Evolutionary conservation across 2,329 filamentous ascomycete species (phyloP).

Genomic region (Colletotrichum sp.): DNA sequence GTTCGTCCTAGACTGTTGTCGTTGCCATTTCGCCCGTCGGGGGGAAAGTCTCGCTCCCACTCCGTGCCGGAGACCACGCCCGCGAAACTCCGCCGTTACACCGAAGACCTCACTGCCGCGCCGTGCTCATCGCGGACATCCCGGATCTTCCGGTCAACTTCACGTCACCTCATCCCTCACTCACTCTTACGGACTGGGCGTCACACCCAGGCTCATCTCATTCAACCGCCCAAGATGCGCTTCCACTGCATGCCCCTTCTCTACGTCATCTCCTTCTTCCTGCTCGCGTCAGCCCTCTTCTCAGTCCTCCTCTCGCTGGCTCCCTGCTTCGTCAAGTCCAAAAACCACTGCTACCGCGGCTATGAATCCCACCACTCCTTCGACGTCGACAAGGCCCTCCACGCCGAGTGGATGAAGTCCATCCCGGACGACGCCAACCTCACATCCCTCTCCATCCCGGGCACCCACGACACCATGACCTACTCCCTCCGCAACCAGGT

Average conservation of each 20-base stretch:
- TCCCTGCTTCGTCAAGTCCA: slow-evolving; percentile 26
- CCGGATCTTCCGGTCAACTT: background rate
- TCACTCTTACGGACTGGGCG: background rate
- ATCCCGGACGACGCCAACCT: slow-evolving; percentile 46
- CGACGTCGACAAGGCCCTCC: slow-evolving; percentile 37
- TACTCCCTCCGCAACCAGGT: slow-evolving; percentile 38
- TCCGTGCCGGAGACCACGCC: background rate
- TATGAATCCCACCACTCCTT: slow-evolving; percentile 45
- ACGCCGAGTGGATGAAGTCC: slow-evolving; percentile 47
- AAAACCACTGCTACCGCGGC: slow-evolving; percentile 32
- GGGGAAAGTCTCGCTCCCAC: background rate
- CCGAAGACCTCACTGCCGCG: background rate
- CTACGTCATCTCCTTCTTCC: slow-evolving; percentile 21
- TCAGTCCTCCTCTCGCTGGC: slow-evolving; percentile 26
- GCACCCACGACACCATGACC: slow-evolving; percentile 60
- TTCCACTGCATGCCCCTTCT: slow-evolving; percentile 20
- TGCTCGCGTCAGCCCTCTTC: slow-evolving; percentile 25
- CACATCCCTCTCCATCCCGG: slow-evolving; percentile 52
- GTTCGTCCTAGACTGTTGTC: background rate
- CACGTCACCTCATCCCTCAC: background rate
- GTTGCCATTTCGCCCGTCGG: background rate
- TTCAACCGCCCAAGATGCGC: slow-evolving; percentile 1
- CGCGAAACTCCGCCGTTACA: background rate
- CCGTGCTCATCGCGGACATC: background rate
- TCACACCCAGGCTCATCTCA: background rate